These are phyloP conservation scores for Suillus subaureus DNA, from an alignment of 768 basidiomycete species.

Conservation along the genomic window DNA sequence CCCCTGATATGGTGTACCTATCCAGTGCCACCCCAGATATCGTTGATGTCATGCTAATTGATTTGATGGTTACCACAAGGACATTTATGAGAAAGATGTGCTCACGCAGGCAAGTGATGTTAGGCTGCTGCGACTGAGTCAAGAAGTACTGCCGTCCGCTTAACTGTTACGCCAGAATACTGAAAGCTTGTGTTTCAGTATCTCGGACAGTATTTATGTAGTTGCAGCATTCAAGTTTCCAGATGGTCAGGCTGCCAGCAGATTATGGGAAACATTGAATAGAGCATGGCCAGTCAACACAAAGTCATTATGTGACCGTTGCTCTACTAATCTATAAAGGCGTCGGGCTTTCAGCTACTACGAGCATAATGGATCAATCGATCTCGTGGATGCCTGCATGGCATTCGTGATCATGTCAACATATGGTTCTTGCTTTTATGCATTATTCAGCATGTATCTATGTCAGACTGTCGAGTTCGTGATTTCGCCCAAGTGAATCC, in stretches of 20 bases:
- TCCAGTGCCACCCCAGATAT: constrained; percentile 11
- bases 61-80: constrained; percentile 13
- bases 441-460: not conserved
- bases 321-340: not conserved
- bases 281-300: constrained; percentile 23
- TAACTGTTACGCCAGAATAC: too few relatives aligned
- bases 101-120: constrained; percentile 11
- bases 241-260: constrained; percentile 21
- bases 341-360: not conserved
- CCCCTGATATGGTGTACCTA: constrained; percentile 30
- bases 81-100: constrained; percentile 26
- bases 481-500: not conserved
- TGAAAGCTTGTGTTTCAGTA: too few relatives aligned
- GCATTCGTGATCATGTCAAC: not conserved
- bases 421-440: not conserved
- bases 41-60: not conserved
- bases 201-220: too few relatives aligned
- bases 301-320: not conserved
- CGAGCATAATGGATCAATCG: not conserved
- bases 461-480: not conserved
- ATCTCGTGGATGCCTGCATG: not conserved
- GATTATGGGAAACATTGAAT: constrained; percentile 32
- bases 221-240: constrained; percentile 24
- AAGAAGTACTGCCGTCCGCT: too few relatives aligned
- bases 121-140: too few relatives aligned